Evolutionary conservation across 176 grass and related monocot species (phyloP).

Genomic region (Guadua angustifolia): DNA sequence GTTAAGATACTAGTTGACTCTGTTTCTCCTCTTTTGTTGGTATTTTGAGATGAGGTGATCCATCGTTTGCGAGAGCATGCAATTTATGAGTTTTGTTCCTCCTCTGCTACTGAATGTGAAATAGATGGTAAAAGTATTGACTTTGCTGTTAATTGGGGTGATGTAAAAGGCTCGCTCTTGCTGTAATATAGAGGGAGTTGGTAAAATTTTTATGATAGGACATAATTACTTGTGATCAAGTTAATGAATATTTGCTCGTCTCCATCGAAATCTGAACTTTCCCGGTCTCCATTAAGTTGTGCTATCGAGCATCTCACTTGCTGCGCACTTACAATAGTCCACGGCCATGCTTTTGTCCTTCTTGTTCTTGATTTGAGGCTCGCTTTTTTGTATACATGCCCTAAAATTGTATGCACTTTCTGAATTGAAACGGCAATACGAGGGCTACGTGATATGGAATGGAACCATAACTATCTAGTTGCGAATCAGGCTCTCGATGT

Average conservation of each 20-base stretch:
- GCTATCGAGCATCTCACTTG: conserved; percentile 40
- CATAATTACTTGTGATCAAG: conserved; percentile 9
- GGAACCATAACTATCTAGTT: neutral
- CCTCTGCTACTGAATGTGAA: conserved; percentile 5
- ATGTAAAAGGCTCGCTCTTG: conserved; percentile 23
- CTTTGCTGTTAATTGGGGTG: conserved; percentile 22
- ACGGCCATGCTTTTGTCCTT: neutral
- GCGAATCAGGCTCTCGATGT: neutral
- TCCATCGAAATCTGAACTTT: conserved; percentile 35
- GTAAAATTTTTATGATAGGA: conserved; percentile 3
- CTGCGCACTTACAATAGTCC: conserved; percentile 33
- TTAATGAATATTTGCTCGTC: conserved; percentile 36
- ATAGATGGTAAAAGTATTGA: conserved; percentile 13
- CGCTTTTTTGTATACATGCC: neutral
- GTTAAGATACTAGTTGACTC: conserved; percentile 33
- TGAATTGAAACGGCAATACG: neutral
- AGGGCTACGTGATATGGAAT: neutral
- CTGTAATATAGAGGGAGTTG: conserved; percentile 36
- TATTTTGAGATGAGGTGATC: conserved; percentile 37
- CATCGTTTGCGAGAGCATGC: conserved; percentile 15
- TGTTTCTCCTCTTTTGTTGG: conserved; percentile 1
- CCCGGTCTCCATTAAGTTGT: conserved; percentile 35
- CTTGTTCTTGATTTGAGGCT: neutral
- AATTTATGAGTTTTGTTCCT: conserved; percentile 33
- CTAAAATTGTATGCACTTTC: neutral